These are phyloP conservation scores for Penicillium flavigenum DNA, from an alignment of 495 filamentous ascomycete genomes.

Conservation along the genomic window DNA sequence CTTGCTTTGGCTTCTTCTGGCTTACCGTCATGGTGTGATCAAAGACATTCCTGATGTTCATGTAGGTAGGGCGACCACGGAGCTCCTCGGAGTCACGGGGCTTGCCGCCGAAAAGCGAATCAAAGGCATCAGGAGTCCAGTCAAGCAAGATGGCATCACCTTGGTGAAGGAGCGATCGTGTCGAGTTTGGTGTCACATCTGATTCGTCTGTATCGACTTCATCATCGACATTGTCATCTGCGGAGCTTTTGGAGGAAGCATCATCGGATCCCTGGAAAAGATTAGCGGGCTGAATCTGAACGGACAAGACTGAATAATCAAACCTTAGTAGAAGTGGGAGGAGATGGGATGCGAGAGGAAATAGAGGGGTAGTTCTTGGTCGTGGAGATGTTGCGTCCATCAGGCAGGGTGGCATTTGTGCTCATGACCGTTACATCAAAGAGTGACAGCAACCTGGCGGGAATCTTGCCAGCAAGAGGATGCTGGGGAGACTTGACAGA, in stretches of 20 bases:
- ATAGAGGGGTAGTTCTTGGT: conserved; percentile 57
- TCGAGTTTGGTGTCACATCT: conserved; percentile 2
- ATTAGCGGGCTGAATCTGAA: background rate
- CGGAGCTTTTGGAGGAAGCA: conserved; percentile 6
- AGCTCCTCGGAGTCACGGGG: conserved; percentile 39
- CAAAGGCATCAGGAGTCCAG: conserved; percentile 66
- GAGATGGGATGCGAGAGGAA: conserved; percentile 45
- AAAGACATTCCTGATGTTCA: conserved; percentile 47
- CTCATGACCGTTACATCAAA: conserved; percentile 67
- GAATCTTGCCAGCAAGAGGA: conserved; percentile 48
- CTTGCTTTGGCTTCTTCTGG: conserved; percentile 52
- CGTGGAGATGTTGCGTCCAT: conserved; percentile 60
- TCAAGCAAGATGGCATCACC: conserved; percentile 84
- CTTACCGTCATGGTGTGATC: conserved; percentile 62
- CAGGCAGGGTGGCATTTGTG: conserved; percentile 55
- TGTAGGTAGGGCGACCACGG: conserved; percentile 55
- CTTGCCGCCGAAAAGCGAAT: conserved; percentile 64
- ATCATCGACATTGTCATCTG: conserved; percentile 20
- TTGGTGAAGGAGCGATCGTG: conserved; percentile 59
- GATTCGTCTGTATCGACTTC: conserved; percentile 19
- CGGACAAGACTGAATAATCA: background rate
- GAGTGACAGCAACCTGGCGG: conserved; percentile 59
- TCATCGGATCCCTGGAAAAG: conserved; percentile 3
- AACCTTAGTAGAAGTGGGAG: conserved; percentile 19
- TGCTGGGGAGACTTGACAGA: conserved; percentile 13